Base-by-base conservation (phyloP, 2,329 filamentous ascomycete species). In the Sarocladium kiliense region DNA sequence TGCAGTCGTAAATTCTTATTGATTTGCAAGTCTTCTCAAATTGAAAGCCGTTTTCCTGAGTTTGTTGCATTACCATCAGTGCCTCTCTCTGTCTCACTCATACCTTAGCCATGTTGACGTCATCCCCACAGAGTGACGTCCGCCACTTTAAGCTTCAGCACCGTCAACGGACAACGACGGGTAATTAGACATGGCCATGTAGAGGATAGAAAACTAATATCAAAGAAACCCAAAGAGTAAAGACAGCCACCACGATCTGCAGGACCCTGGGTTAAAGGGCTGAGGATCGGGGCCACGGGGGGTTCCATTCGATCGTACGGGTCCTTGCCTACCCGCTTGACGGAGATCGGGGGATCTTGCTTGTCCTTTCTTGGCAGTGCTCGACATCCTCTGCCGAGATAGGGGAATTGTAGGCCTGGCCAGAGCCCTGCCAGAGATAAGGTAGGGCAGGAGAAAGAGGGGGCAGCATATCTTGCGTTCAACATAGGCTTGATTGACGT, bases 71-170 rank as follows among this genome's bases (percentile, higher is more conserved):
- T n/a, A n/a, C 36, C 44, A 47, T 47, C 44, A 27, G 27, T 23
- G 19, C 39, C n/a, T n/a, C 9, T 18, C 9, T 19, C 37, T 49
- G 44, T 49, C 44, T 49, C 30, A 36, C 27, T 23, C 18, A n/a
- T n/a, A n/a, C 18, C 3, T 36, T 36, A 3, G 21, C 5, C 14
- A 3, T 11, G 12, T 51, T 51, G 47, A 51, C 47, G 47, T 51
- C 47, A 51, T 51, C 27, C 18, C 47, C 47, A 32, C 25, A 36
- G 7, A 51, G 47, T 51, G 27, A 34, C 30, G 47, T 51, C 47
- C 47, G 11, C 16, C 47, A 36, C 30, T 23, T 36, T 21, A 23
- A 51, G 47, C 30, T 51, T 51, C 47, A 51, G n/a, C 27, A 36
- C 16, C 23, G 16, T 19, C 12, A 21, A 19, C 44, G 26, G 47